A percentile compares a stretch with the other conserved stretches of the same genome.
phyloP scores from a whole-genome alignment of 2,329 filamentous ascomycete genomes.

The Colletotrichum gloeosporioides region DNA sequence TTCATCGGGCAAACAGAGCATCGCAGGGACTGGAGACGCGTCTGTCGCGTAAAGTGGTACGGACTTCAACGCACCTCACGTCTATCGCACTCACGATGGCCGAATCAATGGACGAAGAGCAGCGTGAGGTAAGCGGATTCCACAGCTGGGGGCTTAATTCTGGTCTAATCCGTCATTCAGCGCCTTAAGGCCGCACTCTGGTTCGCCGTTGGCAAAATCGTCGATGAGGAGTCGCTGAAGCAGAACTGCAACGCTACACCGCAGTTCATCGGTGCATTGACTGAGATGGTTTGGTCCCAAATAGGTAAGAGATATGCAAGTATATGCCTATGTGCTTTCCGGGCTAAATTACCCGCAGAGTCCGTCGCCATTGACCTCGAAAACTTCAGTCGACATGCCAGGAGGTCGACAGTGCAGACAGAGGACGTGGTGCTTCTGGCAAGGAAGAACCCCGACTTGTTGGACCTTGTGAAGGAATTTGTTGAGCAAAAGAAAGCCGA shows the following conservation, averaged over 20 bases:
- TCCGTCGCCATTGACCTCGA: slow-evolving; percentile 63
- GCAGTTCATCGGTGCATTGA: slow-evolving; percentile 86
- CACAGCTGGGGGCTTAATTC: fast-evolving
- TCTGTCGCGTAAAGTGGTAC: slow-evolving; percentile 20
- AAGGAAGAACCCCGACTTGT: slow-evolving; percentile 84
- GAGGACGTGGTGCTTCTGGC: slow-evolving; percentile 90
- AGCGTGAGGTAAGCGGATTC: slow-evolving; percentile 37
- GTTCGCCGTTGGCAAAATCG: slow-evolving; percentile 84
- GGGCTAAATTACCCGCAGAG: slow-evolving; percentile 39
- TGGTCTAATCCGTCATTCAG: slow-evolving; percentile 44
- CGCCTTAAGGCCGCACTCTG: slow-evolving; percentile 85
- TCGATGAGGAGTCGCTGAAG: slow-evolving; percentile 80
- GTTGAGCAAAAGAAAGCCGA: slow-evolving; percentile 65
- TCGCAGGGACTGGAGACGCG: background rate
- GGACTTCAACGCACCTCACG: background rate
- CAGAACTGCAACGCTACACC: slow-evolving; percentile 85
- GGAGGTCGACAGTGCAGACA: slow-evolving; percentile 78
- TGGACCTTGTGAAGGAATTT: slow-evolving; percentile 74
- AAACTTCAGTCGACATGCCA: slow-evolving; percentile 74
- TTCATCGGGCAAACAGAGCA: fast-evolving
- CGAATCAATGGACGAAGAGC: slow-evolving; percentile 35
- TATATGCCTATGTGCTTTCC: background rate
- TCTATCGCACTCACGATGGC: slow-evolving; percentile 31
- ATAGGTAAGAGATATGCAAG: slow-evolving; percentile 63
- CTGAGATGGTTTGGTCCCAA: slow-evolving; percentile 86